Conservation (phyloP, 345 rosid species). For the Raphanus raphanistrum region DNA sequence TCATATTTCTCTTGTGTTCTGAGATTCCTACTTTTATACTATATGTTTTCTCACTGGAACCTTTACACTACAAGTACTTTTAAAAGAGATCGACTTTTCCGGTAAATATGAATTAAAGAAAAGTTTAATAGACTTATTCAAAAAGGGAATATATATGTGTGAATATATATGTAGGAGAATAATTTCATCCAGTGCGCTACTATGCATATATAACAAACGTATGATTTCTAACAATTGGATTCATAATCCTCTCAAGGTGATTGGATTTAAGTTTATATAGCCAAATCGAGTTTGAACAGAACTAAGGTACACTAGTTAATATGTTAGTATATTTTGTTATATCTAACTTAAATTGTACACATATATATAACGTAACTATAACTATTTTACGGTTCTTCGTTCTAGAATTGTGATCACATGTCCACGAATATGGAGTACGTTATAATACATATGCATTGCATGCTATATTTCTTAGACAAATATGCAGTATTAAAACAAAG, state of each 20-base stretch:
- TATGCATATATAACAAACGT: neutral
- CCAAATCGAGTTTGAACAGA: neutral
- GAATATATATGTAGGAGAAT: neutral
- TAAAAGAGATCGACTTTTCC: slow-evolving; percentile 33
- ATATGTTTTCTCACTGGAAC: slow-evolving; percentile 27
- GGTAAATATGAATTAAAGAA: slow-evolving; percentile 5
- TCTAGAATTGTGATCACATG: slow-evolving; percentile 11
- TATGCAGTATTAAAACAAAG: slow-evolving; percentile 12
- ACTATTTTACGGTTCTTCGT: neutral
- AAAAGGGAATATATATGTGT: slow-evolving; percentile 24
- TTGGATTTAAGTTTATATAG: neutral
- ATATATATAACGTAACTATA: neutral
- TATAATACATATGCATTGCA: slow-evolving; percentile 20
- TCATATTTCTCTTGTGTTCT: slow-evolving; percentile 26
- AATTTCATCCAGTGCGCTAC: slow-evolving; percentile 11
- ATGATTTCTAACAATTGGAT: neutral
- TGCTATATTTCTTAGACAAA: slow-evolving; percentile 19
- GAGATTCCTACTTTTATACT: slow-evolving; percentile 35
- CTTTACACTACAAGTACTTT: slow-evolving; percentile 28
- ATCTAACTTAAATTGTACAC: neutral
- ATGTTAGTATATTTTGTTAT: neutral
- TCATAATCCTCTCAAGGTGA: slow-evolving; percentile 3
- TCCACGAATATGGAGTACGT: slow-evolving; percentile 2
- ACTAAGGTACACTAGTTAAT: neutral
- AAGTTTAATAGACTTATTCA: neutral